Percentiles rank a stretch among this genome's conserved stretches.
Evolutionary conservation across 176 grass and related monocot genomes (phyloP).

Genomic region (Avena atlantica): DNA sequence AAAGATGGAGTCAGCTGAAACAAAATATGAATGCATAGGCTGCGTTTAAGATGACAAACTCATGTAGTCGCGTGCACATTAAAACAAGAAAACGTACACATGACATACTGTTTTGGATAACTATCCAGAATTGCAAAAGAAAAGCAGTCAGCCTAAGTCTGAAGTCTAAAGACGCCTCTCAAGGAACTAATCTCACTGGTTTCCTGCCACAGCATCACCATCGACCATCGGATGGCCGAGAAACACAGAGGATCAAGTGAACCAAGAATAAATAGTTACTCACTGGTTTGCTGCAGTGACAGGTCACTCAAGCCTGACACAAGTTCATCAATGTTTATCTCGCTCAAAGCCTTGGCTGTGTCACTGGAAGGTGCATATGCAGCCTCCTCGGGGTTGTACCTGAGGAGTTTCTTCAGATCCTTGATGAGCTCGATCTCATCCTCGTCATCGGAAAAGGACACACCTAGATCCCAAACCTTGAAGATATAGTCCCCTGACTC

Average conservation of each 20-base stretch:
- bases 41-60: no score
- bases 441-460: slow-evolving; percentile 49
- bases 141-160: slow-evolving; percentile 21
- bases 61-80: no score
- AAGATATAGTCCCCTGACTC: slow-evolving; percentile 66
- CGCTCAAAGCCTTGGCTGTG: slow-evolving; percentile 10
- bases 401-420: slow-evolving; percentile 67
- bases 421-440: slow-evolving; percentile 71
- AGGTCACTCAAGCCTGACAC: slow-evolving; percentile 60
- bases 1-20: no score
- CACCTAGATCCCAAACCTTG: slow-evolving; percentile 80
- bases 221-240: neutral
- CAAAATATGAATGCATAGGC: no score
- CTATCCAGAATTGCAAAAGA: neutral
- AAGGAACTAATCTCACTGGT: neutral
- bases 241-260: no score
- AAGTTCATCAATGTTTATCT: slow-evolving; percentile 65
- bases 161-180: neutral
- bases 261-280: slow-evolving; percentile 5
- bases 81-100: no score
- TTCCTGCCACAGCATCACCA: neutral
- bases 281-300: slow-evolving; percentile 52
- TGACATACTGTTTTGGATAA: no score
- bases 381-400: neutral
- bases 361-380: slow-evolving; percentile 34